Base-by-base conservation (phyloP, 805 yeast species). In the Ogataea degrootiae region DNA sequence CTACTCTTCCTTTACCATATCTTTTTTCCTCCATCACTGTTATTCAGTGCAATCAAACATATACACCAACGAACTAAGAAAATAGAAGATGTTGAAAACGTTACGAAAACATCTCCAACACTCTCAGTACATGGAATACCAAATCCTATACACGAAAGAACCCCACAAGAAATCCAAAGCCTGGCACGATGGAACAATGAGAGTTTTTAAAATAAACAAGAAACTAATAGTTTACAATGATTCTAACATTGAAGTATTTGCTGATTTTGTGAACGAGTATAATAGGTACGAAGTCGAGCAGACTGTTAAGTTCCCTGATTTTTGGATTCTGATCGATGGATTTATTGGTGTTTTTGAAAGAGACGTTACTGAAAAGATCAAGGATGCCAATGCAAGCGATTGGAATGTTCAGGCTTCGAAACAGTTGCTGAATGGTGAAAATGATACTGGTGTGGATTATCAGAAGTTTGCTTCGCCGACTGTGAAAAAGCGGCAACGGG, bases 131-230 rank as follows among this genome's bases (percentile, higher is more conserved):
- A 69, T 73, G 42, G 79, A 77, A 54, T 79, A 66, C 55, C 51
- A 61, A n/a, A 62, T 78, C 3, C 66, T 78, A 15, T 79, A 70
- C 57, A 72, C 82, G 2, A 65, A 58, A 31, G 65, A 81, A 21
- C 58, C 75, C 7, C 51, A 49, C 11, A 80, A 79, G 55, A 75
- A 71, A 48, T 70, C 67, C 41, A 77, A 78, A 55, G 63, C 63
- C 48, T 79, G 83, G 83, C 66, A 66, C 46, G 84, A 79, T 54
- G 83, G 83, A 1, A 64, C 56, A 11, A 56, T 77, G 45, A 66
- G 67, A 46, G 68, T 63, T 57, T 79, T 73, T 57, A 71, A 70
- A 52, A 68, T 76, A 54, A 79, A 79, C 59, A 71, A 71, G 39
- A 76, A 77, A 54, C 47, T 77, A 11, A 74, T 75, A 44, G 60